Base-by-base conservation (phyloP, 495 filamentous ascomycete genomes). In the Trichoderma erinaceum region DNA sequence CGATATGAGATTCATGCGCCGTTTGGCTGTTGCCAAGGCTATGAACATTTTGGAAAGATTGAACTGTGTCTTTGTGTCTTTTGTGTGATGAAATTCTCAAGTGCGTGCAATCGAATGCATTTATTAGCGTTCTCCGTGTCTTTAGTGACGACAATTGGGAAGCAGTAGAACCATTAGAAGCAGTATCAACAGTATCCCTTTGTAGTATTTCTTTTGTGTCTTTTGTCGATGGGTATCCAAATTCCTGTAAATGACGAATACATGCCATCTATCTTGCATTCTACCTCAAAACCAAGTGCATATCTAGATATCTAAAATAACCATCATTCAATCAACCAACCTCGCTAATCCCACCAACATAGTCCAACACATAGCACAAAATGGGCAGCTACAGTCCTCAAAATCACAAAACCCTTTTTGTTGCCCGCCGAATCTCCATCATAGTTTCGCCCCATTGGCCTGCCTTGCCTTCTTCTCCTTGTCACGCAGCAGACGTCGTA, bases 401-500 rank as follows among this genome's bases (percentile, higher is more conserved):
- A 52, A 48, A 11, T 52, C 21, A n/a, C 1, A 10, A 21, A 50
- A 35, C 6, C 46, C 15, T 52, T 16, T 48, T 48, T n/a, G 3
- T 29, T 29, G 29, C 29, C 29, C 1, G 48, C 18, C n/a, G 7
- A 10, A 21, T 16, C 2, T 21, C 16, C 46, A 15, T 63, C 35
- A 70, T 32, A 83, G 46, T 73, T 80, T 83, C 10, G 85, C 78
- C 4, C 88, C 90, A 65, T 84, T 80, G 66, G 82, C 82, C 73
- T 87, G 83, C 75, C 87, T 84, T 61, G 79, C 83, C 74, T 88
- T 90, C 78, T 82, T 90, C 76, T 94, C 92, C 75, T 85, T 84
- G 73, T 98, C 94, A 44, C 92, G 85, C 67, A 98, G 77, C 71
- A 96, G 71, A 23, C 92, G 83, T 50, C 93, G 81, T 73, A 98